These are phyloP conservation scores for Protomyces arabidopsidicola DNA, from an alignment of 1,139 yeast genomes.

Conservation along the genomic window DNA sequence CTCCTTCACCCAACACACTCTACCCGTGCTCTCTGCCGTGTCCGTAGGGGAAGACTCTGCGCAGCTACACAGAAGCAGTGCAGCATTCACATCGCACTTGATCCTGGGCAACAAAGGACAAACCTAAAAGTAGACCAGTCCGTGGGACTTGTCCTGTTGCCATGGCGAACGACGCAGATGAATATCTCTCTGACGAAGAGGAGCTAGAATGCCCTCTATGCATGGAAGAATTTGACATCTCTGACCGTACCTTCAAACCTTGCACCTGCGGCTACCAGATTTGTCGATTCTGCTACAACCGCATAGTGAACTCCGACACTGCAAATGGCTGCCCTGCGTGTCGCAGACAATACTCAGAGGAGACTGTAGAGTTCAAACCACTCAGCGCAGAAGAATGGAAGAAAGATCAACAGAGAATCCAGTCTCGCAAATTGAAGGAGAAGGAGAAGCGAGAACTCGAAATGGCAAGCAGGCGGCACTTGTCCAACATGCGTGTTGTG, in stretches of 20 bases:
- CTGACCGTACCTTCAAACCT: constrained; percentile 94
- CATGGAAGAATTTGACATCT: constrained; percentile 94
- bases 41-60: too few relatives aligned
- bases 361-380: constrained; percentile 78
- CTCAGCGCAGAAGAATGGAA: constrained; percentile 77
- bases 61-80: too few relatives aligned
- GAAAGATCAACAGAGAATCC: constrained; percentile 59
- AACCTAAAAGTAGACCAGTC: too few relatives aligned
- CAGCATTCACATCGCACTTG: too few relatives aligned
- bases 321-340: constrained; percentile 98
- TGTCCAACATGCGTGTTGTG: constrained; percentile 94
- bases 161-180: constrained; percentile 25
- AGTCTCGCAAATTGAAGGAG: constrained; percentile 78
- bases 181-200: constrained; percentile 32
- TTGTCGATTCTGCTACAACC: constrained; percentile 96
- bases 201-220: constrained; percentile 59
- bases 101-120: too few relatives aligned
- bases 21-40: too few relatives aligned
- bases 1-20: too few relatives aligned
- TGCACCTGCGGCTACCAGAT: constrained; percentile 97
- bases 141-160: background rate
- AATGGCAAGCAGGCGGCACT: constrained; percentile 76
- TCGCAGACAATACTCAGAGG: constrained; percentile 89
- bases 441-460: constrained; percentile 90
- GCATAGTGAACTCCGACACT: constrained; percentile 68